Percentiles rank a stretch among this genome's conserved stretches.
Conservation (phyloP, 768 basidiomycete species). For the Lentinula sp. region DNA sequence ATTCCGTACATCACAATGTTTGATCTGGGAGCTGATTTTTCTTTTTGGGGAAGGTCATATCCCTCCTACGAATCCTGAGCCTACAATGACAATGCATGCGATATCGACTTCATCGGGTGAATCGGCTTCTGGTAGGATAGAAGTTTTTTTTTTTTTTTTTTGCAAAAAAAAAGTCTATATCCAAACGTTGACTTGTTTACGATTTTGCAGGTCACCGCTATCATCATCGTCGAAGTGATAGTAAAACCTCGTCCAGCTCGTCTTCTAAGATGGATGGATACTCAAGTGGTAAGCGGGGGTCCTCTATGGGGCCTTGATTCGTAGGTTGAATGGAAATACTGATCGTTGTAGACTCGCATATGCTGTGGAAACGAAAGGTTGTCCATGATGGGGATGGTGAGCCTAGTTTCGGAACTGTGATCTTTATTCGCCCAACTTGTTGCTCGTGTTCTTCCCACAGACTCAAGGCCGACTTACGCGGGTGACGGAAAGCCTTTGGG, state of each 20-base stretch:
- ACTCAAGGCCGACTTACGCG: background rate
- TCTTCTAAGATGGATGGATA: slow-evolving; percentile 4
- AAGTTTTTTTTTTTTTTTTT: background rate
- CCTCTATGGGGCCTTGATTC: background rate
- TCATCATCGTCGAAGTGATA: background rate
- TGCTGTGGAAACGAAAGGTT: background rate
- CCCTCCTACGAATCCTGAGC: background rate
- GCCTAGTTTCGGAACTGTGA: background rate
- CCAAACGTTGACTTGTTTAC: background rate
- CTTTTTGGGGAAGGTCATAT: background rate
- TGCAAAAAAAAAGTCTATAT: background rate
- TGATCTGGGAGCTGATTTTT: background rate
- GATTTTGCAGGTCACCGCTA: background rate
- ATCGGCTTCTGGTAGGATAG: background rate
- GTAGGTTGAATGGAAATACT: background rate
- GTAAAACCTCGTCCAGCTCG: slow-evolving; percentile 1
- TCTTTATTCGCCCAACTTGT: background rate
- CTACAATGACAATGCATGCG: background rate
- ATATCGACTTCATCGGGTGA: background rate
- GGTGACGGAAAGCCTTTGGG: background rate
- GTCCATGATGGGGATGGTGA: background rate
- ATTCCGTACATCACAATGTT: background rate
- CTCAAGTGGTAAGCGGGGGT: slow-evolving; percentile 1
- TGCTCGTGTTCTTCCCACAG: background rate
- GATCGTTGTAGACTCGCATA: background rate